A percentile compares a stretch with the other conserved stretches of the same genome.
phyloP scores from a whole-genome alignment of 176 grass and related monocot genomes.

The Lolium perenne region DNA sequence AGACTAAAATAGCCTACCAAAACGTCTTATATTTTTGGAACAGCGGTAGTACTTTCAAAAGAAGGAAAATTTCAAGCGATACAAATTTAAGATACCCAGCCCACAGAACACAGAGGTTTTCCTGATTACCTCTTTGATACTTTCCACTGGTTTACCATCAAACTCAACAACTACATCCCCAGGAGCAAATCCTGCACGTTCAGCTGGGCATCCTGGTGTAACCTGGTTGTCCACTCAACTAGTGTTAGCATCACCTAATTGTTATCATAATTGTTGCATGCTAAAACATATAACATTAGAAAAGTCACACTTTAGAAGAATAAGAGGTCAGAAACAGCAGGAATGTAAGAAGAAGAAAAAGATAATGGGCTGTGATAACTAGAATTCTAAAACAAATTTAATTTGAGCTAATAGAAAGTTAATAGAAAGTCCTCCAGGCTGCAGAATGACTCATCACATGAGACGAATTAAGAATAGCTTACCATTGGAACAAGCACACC shows the following conservation, averaged over 20 bases:
- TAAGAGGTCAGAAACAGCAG: neutral
- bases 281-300: constrained; percentile 7
- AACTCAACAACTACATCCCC: constrained; percentile 79
- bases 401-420: neutral
- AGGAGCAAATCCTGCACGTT: constrained; percentile 73
- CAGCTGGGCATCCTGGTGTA: constrained; percentile 82
- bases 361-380: neutral
- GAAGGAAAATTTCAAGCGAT: neutral
- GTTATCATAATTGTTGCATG: constrained; percentile 8
- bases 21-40: no score
- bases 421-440: neutral
- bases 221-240: constrained; percentile 64
- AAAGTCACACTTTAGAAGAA: neutral
- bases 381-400: constrained; percentile 15
- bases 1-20: no score
- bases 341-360: constrained; percentile 12
- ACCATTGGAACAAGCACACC: constrained; percentile 89
- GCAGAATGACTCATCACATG: neutral
- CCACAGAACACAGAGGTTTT: neutral
- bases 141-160: constrained; percentile 70
- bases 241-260: constrained; percentile 29
- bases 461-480: constrained; percentile 33
- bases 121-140: constrained; percentile 75
- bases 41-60: neutral
- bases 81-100: neutral